phyloP scores from a whole-genome alignment of 208 protist species.

The Acanthamoeba castellanii region DNA sequence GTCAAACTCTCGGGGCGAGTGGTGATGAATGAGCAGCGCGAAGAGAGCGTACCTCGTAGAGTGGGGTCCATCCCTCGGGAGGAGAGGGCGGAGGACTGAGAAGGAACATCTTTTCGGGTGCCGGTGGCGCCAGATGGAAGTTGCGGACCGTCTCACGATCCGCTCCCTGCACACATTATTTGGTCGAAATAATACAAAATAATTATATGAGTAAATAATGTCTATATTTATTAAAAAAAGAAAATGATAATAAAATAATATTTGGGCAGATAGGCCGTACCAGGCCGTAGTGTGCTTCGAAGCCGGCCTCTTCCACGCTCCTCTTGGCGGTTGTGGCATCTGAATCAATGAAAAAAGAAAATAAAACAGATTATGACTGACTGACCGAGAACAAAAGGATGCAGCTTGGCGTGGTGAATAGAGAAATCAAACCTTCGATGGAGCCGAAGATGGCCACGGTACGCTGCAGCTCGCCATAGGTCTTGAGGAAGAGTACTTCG shows the following conservation, averaged over 20 bases:
- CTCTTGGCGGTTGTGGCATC: conserved; percentile 11
- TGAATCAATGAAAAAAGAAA: neutral
- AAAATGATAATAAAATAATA: neutral
- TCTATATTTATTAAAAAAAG: neutral
- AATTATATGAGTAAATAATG: neutral
- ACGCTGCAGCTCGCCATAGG: neutral
- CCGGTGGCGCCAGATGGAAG: conserved; percentile 47
- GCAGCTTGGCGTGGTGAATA: neutral
- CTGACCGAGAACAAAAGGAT: neutral
- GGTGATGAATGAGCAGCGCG: neutral
- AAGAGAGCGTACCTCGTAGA: neutral
- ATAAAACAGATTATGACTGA: neutral
- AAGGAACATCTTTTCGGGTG: conserved; percentile 6
- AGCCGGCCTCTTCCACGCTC: neutral
- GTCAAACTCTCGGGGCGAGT: neutral
- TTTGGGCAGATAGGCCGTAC: neutral
- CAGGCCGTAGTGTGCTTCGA: conserved; percentile 24
- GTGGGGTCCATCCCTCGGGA: conserved; percentile 29
- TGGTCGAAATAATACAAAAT: neutral
- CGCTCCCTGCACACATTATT: neutral
- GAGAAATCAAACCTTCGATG: neutral
- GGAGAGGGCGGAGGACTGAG: conserved; percentile 37
- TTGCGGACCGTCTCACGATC: neutral
- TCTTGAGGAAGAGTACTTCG: conserved; percentile 48
- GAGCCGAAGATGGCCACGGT: conserved; percentile 13